Conservation (phyloP, 768 basidiomycete genomes). For the Boletus reticuloceps region DNA sequence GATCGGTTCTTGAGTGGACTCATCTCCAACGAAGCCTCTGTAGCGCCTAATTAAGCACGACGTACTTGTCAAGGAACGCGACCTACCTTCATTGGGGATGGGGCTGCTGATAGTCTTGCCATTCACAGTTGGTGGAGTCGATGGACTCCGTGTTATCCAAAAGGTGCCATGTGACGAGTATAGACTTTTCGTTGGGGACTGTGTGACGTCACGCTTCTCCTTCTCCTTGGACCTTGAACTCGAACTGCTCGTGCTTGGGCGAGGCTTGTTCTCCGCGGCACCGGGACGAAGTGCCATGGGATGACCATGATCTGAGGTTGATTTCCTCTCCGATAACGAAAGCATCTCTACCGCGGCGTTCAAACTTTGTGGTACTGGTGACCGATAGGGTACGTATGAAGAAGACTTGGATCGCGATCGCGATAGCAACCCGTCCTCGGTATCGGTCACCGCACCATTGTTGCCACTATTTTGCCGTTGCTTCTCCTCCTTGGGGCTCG, state of each 20-base stretch:
- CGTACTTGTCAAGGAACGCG: neutral
- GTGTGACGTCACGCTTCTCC: conserved; percentile 34
- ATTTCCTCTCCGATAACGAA: conserved; percentile 29
- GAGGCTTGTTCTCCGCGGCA: conserved; percentile 25
- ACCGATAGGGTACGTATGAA: conserved; percentile 51
- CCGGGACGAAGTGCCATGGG: conserved; percentile 16
- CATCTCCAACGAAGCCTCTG: conserved; percentile 69
- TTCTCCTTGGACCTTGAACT: conserved; percentile 29
- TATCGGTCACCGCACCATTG: conserved; percentile 26
- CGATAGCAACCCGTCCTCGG: conserved; percentile 39
- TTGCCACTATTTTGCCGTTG: conserved; percentile 24
- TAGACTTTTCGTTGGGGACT: conserved; percentile 46
- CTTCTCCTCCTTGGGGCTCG: conserved; percentile 34
- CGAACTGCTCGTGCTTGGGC: conserved; percentile 31
- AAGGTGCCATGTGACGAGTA: conserved; percentile 35
- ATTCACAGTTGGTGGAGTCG: conserved; percentile 44
- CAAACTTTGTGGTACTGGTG: conserved; percentile 66
- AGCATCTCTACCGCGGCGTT: conserved; percentile 71
- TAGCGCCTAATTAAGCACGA: conserved; percentile 1
- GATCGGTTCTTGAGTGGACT: conserved; percentile 70
- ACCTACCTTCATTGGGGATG: conserved; percentile 65
- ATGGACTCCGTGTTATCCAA: conserved; percentile 35
- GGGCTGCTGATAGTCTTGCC: conserved; percentile 70
- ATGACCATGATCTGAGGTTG: conserved; percentile 29
- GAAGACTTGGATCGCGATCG: conserved; percentile 53